Evolutionary conservation across 129 eudicot species (phyloP), one percentile per base, ranked within the genome.

Genomic region (Sambucus nigra): DNA sequence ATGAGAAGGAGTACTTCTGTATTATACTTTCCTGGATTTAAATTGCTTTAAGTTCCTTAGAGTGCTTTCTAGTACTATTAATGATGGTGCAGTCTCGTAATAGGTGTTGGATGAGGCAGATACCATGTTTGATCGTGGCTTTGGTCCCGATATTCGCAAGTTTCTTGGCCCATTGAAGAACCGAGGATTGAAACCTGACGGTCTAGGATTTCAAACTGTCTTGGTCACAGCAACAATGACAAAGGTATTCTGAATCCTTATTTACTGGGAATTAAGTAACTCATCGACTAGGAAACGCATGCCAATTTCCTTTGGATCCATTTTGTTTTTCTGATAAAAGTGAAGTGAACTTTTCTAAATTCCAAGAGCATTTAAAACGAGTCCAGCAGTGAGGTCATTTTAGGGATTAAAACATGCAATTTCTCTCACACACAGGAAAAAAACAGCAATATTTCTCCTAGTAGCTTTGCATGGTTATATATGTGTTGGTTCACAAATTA

Each of bases 61-160:
- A 7, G 26, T 25, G 5, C 53, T 46, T 24, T 21, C 27, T 57
- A 25, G 57, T 41, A 53, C 57, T 16, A 17, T 51, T 16, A 53
- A 28, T 47, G 61, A 48, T 45, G 21, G 20, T 71, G 22, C 45
- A 25, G 26, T 65, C 20, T 65, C 21, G 57, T 60, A 18, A 21
- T 70, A 89, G 97, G 97, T 89, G 40, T 81, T 89, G 85, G 97
- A 89, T 69, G 97, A 89, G 77, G 97, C 97, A 60, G 97, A 89
- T 60, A 89, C 97, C 28, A 89, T 89, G 97, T 89, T 89, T 71
- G 97, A 89, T 64, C 83, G 74, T 61, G 97, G 97, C 16, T 89
- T 89, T 79, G 97, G 97, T 58, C 97, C 97, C n/a, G 97, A 89
- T 44, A 81, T 89, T 58, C 86, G 81, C 58, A 84, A 89, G 67